phyloP scores from a whole-genome alignment of 2,329 filamentous ascomycete species.

The Exophiala alcalophila region DNA sequence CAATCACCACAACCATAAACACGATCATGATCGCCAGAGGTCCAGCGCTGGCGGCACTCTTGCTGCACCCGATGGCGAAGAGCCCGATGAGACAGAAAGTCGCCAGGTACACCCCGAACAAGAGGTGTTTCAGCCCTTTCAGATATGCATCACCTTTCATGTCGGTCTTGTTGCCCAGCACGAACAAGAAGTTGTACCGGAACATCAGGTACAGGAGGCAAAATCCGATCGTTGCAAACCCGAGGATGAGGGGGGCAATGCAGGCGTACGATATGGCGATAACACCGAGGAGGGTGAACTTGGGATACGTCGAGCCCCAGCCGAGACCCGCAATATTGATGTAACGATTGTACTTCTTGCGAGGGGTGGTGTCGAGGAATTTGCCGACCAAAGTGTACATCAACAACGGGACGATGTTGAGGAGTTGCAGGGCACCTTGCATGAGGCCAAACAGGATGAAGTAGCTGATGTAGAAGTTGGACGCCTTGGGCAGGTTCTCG shows the following conservation, averaged over 20 bases:
- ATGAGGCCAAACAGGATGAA: constrained; percentile 83
- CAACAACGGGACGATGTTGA: constrained; percentile 29
- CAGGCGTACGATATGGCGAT: constrained; percentile 86
- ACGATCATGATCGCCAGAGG: constrained; percentile 73
- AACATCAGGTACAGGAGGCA: constrained; percentile 81
- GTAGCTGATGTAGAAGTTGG: constrained; percentile 94
- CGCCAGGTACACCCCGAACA: constrained; percentile 79
- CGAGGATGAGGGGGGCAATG: constrained; percentile 79
- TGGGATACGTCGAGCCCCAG: constrained; percentile 80
- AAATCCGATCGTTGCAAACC: constrained; percentile 76
- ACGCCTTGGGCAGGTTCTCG: constrained; percentile 73
- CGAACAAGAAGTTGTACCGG: constrained; percentile 86
- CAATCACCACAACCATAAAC: constrained; percentile 69
- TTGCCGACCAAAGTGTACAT: constrained; percentile 26
- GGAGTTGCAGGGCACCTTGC: constrained; percentile 55
- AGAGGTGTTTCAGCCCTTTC: constrained; percentile 76
- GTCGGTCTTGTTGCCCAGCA: constrained; percentile 75
- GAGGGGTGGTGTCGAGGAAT: constrained; percentile 57
- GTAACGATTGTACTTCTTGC: constrained; percentile 74
- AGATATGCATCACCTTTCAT: constrained; percentile 88
- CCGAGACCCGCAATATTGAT: constrained; percentile 68
- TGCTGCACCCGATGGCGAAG: constrained; percentile 62
- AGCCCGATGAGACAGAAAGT: constrained; percentile 82
- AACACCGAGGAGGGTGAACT: constrained; percentile 80
- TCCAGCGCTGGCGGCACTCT: constrained; percentile 45